A percentile compares a stretch with the other conserved stretches of the same genome.
Evolutionary conservation across 176 grass and related monocot genomes (phyloP).

Genomic region (Oryza australiensis): DNA sequence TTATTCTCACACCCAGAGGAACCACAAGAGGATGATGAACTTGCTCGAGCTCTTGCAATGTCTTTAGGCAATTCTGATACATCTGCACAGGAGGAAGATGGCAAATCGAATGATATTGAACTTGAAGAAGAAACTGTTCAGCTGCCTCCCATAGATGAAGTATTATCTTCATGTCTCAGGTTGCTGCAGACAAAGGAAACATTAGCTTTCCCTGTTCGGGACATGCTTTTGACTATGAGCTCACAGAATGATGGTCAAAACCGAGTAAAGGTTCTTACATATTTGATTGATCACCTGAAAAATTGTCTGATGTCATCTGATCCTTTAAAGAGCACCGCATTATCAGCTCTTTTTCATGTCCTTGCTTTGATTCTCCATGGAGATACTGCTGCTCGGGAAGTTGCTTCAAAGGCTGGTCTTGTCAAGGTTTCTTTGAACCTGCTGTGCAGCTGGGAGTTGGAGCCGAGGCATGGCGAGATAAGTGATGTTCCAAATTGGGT

Average conservation of each 20-base stretch:
- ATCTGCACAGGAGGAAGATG: conserved; percentile 62
- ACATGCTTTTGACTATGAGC: conserved; percentile 91
- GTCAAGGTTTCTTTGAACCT: conserved; percentile 81
- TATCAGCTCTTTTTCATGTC: conserved; percentile 88
- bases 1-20: conserved; percentile 96
- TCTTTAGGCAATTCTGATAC: conserved; percentile 82
- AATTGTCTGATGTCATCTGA: conserved; percentile 49
- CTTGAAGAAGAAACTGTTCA: conserved; percentile 81
- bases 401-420: conserved; percentile 71
- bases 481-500: conserved; percentile 85
- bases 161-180: conserved; percentile 71
- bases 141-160: conserved; percentile 85
- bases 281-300: conserved; percentile 91
- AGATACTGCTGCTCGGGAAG: conserved; percentile 73
- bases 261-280: conserved; percentile 71
- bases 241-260: conserved; percentile 95
- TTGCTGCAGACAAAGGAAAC: conserved; percentile 80
- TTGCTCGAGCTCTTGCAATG: conserved; percentile 96
- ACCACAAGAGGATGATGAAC: conserved; percentile 95
- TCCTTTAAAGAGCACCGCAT: conserved; percentile 44
- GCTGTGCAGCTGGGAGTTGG: conserved; percentile 69
- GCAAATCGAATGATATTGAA: conserved; percentile 54
- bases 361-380: conserved; percentile 95
- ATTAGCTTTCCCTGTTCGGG: conserved; percentile 84
- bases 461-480: conserved; percentile 42